Evolutionary conservation across 2,329 filamentous ascomycete genomes (phyloP).

Genomic region (Diaporthe ampelina): DNA sequence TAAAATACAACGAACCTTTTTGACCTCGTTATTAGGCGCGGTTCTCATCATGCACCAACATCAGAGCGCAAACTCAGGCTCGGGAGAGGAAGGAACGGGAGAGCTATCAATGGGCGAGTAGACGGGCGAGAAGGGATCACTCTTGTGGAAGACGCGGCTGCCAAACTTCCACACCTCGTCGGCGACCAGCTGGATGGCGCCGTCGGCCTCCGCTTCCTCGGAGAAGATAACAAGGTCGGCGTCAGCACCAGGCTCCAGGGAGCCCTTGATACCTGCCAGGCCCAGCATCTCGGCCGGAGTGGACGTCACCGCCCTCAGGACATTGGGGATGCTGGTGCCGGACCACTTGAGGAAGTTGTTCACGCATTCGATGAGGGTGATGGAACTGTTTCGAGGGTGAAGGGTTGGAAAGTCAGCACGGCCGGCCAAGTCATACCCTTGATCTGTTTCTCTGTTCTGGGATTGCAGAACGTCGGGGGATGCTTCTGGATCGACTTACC

Average conservation of each 20-base stretch:
- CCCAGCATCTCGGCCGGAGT: constrained; percentile 85
- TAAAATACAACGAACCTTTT: not conserved
- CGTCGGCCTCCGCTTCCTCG: constrained; percentile 60
- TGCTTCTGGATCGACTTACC: constrained; percentile 59
- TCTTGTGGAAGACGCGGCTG: constrained; percentile 59
- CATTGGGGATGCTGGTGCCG: constrained; percentile 75
- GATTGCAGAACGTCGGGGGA: not conserved
- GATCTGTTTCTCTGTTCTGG: not conserved
- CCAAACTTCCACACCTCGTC: constrained; percentile 89
- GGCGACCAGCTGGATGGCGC: constrained; percentile 68
- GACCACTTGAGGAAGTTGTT: constrained; percentile 86
- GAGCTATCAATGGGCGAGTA: constrained; percentile 39
- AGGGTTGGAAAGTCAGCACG: constrained; percentile 21
- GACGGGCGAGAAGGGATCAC: constrained; percentile 41
- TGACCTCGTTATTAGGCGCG: no score
- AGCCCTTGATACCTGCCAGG: constrained; percentile 76
- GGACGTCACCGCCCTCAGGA: constrained; percentile 79
- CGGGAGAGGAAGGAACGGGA: constrained; percentile 33
- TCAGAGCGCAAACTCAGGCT: constrained; percentile 27
- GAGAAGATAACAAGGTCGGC: constrained; percentile 79
- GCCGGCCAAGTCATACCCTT: not conserved
- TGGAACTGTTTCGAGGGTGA: constrained; percentile 61
- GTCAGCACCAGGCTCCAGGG: constrained; percentile 72
- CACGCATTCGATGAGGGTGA: constrained; percentile 84
- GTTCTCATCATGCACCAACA: not conserved